These are phyloP conservation scores for Suhomyces guaymorum DNA, from an alignment of 1,139 yeast genomes.

Conservation along the genomic window DNA sequence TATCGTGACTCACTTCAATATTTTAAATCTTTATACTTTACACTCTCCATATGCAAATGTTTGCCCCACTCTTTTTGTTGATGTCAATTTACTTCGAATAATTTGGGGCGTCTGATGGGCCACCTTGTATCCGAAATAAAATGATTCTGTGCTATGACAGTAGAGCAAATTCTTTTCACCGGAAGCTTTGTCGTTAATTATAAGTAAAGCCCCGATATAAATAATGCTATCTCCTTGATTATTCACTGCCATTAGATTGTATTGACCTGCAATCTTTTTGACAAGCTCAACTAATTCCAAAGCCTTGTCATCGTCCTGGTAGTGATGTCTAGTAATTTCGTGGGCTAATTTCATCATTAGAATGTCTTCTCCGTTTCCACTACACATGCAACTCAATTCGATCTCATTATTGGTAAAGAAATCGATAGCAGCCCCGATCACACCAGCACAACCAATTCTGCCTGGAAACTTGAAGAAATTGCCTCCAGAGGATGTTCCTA, in stretches of 20 bases:
- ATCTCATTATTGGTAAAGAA: conserved; percentile 14
- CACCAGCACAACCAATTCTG: conserved; percentile 55
- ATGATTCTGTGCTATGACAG: conserved; percentile 47
- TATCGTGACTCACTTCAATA: background rate
- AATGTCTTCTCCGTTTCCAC: conserved; percentile 60
- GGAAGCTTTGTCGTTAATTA: conserved; percentile 19
- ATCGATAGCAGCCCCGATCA: conserved; percentile 48
- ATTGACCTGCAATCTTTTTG: conserved; percentile 4
- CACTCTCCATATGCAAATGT: conserved; percentile 41
- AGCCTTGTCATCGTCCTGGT: conserved; percentile 5
- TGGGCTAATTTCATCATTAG: conserved; percentile 43
- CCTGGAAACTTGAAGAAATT: conserved; percentile 51
- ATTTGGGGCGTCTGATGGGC: conserved; percentile 20
- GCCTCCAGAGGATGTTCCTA: conserved; percentile 55
- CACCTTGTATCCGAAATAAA: conserved; percentile 39
- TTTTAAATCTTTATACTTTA: conserved; percentile 11
- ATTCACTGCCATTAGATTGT: conserved; percentile 13
- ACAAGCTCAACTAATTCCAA: conserved; percentile 7
- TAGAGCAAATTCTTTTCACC: conserved; percentile 27
- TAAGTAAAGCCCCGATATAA: conserved; percentile 38
- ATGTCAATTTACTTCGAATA: conserved; percentile 30
- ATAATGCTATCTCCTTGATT: conserved; percentile 15
- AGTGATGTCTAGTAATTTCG: conserved; percentile 20
- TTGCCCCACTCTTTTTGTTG: conserved; percentile 20
- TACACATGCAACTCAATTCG: conserved; percentile 45